Evolutionary conservation across 1,284 basidiomycete species (phyloP).

Genomic region (Schizopora paradoxa): DNA sequence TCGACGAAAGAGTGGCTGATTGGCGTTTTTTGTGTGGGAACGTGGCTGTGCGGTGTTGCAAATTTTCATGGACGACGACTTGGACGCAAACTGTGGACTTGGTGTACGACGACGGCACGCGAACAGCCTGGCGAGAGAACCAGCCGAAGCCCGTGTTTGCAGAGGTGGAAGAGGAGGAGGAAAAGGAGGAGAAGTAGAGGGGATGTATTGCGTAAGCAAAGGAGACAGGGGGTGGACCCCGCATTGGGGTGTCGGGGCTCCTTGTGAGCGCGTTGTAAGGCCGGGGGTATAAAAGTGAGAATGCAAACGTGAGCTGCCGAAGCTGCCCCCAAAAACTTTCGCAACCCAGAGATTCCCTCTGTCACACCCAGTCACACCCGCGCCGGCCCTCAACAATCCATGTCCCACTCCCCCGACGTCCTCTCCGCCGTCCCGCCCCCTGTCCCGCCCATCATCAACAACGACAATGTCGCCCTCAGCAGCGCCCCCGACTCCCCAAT

Average conservation of each 20-base stretch:
- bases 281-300: neutral
- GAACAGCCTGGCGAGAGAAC: conserved; percentile 74
- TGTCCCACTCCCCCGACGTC: conserved; percentile 47
- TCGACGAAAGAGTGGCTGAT: conserved; percentile 8
- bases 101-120: conserved; percentile 9
- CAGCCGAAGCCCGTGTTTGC: conserved; percentile 78
- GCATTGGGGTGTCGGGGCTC: too few relatives aligned
- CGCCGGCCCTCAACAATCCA: conserved; percentile 37
- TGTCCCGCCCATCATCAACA: conserved; percentile 34
- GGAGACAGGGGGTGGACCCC: conserved; percentile 10
- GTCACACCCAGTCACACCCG: conserved; percentile 46
- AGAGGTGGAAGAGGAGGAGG: conserved; percentile 42
- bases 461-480: conserved; percentile 33
- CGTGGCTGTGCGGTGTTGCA: conserved; percentile 57
- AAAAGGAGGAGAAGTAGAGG: conserved; percentile 50
- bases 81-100: neutral
- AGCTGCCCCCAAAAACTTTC: conserved; percentile 50
- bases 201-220: conserved; percentile 15
- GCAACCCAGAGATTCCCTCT: conserved; percentile 60
- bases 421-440: conserved; percentile 28
- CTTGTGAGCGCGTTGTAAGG: too few relatives aligned
- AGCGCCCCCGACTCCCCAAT: conserved; percentile 28
- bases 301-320: neutral
- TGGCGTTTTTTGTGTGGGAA: conserved; percentile 38
- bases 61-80: neutral